Base-by-base conservation (phyloP, 2,329 filamentous ascomycete species). In the Cladophialophora exuberans region DNA sequence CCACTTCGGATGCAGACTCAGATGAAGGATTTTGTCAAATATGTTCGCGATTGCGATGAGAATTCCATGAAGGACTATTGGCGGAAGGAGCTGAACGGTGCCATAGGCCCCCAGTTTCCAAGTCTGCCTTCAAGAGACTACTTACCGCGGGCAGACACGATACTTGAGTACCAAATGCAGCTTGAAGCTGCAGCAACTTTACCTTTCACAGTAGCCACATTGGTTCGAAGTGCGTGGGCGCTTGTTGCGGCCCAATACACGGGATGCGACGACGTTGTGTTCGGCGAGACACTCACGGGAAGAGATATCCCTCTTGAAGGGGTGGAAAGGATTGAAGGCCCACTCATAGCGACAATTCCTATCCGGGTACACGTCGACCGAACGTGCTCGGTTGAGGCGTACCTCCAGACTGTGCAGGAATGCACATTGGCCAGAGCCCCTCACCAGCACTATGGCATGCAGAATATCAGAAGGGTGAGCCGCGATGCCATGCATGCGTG, bases 401-500 rank as follows among this genome's bases (percentile, higher is more conserved):
- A 80, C 58, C 70, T 88, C 3, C 73, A 80, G 36, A 69, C 72
- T 2, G 76, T 88, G 2, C 83, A 87, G 31, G 72, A 81, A 25
- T 75, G 80, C 51, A 81, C 79, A 0, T 74, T 83, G 0, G 70
- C 76, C 2, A 79, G 83, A 60, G 85, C 87, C 4, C 80, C 83
- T 0, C 80, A 87, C 64, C 83, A 89, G 66, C 84, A 89, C 65
- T 76, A 81, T n/a, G 77, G 78, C n/a, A 60, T 80, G 2, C 77
- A 79, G 50, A 71, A 75, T 35, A 79, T 80, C 56, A 80, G 83
- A 7, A 74, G 76, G 18, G 68, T 85, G 10, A 82, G 79, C 62
- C 70, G 75, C 1, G 73, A 78, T 54, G 69, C 72, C 1, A 70
- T 72, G 1, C 59, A 69, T n/a, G 74, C 72, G 35, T 78, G 76